A percentile compares a stretch with the other conserved stretches of the same genome.
phyloP scores from a whole-genome alignment of 1,139 yeast species.

The Yamadazyma friedrichii region DNA sequence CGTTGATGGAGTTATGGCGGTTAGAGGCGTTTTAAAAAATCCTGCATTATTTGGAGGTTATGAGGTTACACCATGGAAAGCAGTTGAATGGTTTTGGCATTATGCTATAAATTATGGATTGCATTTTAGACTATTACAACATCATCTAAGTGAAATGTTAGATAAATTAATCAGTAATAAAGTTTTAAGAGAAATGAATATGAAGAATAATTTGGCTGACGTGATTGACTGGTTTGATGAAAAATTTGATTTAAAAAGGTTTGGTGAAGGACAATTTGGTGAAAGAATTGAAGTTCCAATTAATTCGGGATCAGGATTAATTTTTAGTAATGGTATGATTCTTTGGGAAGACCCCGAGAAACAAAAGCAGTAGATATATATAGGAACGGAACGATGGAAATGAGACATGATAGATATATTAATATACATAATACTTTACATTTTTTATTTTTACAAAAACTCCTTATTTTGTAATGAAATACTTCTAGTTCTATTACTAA shows the following conservation, averaged over 20 bases:
- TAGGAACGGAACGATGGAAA: neutral
- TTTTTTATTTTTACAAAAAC: conserved; percentile 16
- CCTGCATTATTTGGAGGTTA: conserved; percentile 86
- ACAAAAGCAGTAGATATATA: neutral
- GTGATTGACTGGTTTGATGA: conserved; percentile 81
- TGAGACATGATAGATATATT: neutral
- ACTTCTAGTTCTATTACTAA: conserved; percentile 84
- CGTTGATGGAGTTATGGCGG: conserved; percentile 95
- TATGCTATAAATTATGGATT: conserved; percentile 76
- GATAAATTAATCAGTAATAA: conserved; percentile 56
- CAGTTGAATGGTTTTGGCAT: conserved; percentile 81
- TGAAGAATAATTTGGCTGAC: conserved; percentile 53
- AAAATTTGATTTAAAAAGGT: conserved; percentile 62
- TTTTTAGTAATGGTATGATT: conserved; percentile 4
- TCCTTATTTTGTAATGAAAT: conserved; percentile 73
- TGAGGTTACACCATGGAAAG: conserved; percentile 81
- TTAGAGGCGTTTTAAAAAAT: conserved; percentile 78
- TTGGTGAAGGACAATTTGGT: conserved; percentile 70
- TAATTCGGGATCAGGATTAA: conserved; percentile 12
- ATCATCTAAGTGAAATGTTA: conserved; percentile 86
- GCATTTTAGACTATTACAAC: conserved; percentile 81
- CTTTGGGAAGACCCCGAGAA: conserved; percentile 4
- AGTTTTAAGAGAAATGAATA: conserved; percentile 64
- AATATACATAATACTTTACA: conserved; percentile 3
- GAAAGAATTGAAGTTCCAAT: conserved; percentile 55